Evolutionary conservation across 257 asterid genomes (phyloP), one percentile per base, ranked within the genome.

Genomic region (Handroanthus guayacan): DNA sequence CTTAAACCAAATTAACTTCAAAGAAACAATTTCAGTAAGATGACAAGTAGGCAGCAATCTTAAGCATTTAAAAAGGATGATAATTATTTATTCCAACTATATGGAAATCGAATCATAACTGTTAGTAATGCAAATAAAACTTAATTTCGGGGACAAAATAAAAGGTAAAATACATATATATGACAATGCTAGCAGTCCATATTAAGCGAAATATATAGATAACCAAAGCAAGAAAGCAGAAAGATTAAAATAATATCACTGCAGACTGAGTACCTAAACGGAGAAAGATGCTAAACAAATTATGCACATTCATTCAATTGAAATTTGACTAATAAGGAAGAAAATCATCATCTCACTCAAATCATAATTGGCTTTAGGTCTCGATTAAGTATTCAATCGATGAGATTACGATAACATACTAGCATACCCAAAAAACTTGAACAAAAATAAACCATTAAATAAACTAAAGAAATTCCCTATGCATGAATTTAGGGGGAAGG

Each of bases 381-480:
- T n/a, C 44, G 6, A 39, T 39, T 3, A 39, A 39, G 6, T 16
- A n/a, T 62, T 62, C 11, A 37, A 14, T 37, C 68, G 5, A 62
- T 37, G 14, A 34, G 25, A 62, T 62, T 14, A 37, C 14, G 5
- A 62, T 13, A 62, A 7, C 43, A 36, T 62, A 62, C 25, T 62
- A 62, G 5, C 25, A n/a, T n/a, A 13, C 41, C 16, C 67, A 71
- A 63, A 39, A 71, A 17, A 9, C 7, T 17, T 9, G 44, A 16
- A 71, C 75, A n/a, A 69, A 16, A 36, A 71, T 54, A 39, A 6
- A 72, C 75, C 39, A 14, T 7, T 5, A 12, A 48, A 25, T 31
- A 20, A 34, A 16, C 34, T 7, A 34, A 47, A 67, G 52, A 64
- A 20, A 17, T 64, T 65, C 5, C 20, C 67, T 12, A 14, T 10